Conservation (phyloP, 1,284 basidiomycete genomes). For the Afroboletus lepidellus region DNA sequence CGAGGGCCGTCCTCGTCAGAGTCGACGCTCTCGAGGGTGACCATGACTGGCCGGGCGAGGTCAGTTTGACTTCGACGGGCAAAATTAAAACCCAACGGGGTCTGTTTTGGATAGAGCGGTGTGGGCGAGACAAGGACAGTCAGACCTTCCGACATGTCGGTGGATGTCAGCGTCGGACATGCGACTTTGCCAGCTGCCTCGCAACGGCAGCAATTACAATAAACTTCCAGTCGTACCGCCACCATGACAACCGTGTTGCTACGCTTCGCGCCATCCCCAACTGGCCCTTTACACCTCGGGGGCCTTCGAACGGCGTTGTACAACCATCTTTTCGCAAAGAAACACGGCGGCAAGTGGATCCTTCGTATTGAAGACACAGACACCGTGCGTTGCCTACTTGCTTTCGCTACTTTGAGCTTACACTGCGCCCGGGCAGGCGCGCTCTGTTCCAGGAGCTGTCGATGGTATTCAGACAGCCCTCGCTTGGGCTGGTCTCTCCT, state of each 20-base stretch:
- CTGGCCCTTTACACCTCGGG: constrained; percentile 91
- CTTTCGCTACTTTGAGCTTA: constrained; percentile 3
- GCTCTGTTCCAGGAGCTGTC: constrained; percentile 81
- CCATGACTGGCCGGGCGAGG: constrained; percentile 42
- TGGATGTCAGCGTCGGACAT: not conserved
- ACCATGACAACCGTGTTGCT: constrained; percentile 43
- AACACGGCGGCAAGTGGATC: constrained; percentile 84
- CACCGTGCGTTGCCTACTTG: constrained; percentile 14
- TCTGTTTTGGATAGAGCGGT: constrained; percentile 24
- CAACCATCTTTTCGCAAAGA: constrained; percentile 86
- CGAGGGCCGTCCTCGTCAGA: constrained; percentile 29
- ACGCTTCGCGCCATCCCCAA: constrained; percentile 96
- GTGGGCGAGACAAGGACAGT: constrained; percentile 36
- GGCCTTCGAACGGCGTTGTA: constrained; percentile 95
- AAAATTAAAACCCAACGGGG: constrained; percentile 29
- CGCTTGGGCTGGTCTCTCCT: constrained; percentile 91
- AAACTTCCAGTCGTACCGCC: not conserved
- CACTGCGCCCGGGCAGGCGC: constrained; percentile 48
- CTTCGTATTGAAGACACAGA: constrained; percentile 97
- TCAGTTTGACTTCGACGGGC: constrained; percentile 31
- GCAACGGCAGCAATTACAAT: not conserved
- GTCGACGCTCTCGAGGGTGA: constrained; percentile 46
- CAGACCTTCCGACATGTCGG: constrained; percentile 31
- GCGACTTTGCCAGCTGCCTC: constrained; percentile 20
- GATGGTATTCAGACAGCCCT: constrained; percentile 77